Base-by-base conservation (phyloP, 768 basidiomycete species). In the Rhizopogon salebrosus region DNA sequence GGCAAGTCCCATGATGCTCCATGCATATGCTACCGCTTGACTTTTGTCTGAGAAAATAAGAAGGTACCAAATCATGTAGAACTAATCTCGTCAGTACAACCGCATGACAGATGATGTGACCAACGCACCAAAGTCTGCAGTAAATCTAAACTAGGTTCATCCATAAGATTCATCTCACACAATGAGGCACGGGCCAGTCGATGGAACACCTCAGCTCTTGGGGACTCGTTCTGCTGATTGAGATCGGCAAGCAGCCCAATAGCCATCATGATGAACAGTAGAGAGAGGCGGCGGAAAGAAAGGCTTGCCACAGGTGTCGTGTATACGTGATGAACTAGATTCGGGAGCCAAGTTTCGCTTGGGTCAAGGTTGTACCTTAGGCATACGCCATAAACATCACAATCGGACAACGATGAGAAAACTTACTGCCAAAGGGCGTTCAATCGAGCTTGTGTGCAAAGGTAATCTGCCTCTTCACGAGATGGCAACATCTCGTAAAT, bases 371-470 rank as follows among this genome's bases (percentile, higher is more conserved):
- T 84, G 66, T 82, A 83, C 69, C 84, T 85, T 61, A 45, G 51
- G 56, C 49, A 51, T 43, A 53, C 14, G 54, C 39, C 54, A 45
- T 42, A 53, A 39, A 10, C 16, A 10, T 23, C 16, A 41, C 37
- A 10, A 31, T 46, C 37, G 9, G 31, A 45, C 51, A 41, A 40
- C 41, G 42, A 54, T 41, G 39, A 59, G 36, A 42, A 43, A 42
- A 76, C 84, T 60, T 65, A 85, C 84, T 86, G 85, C 86, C 85
- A 87, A 58, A 86, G 73, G 48, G 84, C 85, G 55, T 87, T 85
- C 58, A 72, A 73, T 51, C 80, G 77, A 36, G 84, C 84, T 67
- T 82, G 79, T 54, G 80, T 75, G 64, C 84, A 86, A 16, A 85
- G 75, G 24, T 74, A 72, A 49, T 77, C 72, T 1, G 85, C 85